These are phyloP conservation scores for Panicum hallii DNA, from an alignment of 202 grass and related monocot species.

Conservation along the genomic window DNA sequence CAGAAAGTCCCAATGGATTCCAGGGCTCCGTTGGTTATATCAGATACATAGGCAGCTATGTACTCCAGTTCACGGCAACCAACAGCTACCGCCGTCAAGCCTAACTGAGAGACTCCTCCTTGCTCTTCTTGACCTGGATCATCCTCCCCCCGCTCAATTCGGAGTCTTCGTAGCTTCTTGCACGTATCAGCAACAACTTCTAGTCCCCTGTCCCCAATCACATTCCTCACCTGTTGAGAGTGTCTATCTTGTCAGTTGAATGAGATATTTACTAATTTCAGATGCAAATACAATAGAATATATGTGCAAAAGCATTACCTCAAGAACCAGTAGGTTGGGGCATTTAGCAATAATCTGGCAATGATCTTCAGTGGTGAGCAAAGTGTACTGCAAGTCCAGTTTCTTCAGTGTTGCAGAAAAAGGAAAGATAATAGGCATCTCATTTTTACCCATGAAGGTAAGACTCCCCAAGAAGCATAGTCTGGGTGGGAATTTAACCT, in stretches of 20 bases:
- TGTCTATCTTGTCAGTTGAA: slow-evolving; percentile 35
- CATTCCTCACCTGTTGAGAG: slow-evolving; percentile 68
- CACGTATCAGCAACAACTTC: slow-evolving; percentile 71
- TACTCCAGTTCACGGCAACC: slow-evolving; percentile 81
- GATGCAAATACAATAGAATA: not conserved
- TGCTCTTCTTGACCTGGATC: slow-evolving; percentile 85
- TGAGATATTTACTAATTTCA: slow-evolving; percentile 12
- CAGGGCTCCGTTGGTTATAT: slow-evolving; percentile 80
- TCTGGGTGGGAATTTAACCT: slow-evolving; percentile 63
- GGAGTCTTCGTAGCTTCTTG: slow-evolving; percentile 78
- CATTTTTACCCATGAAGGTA: slow-evolving; percentile 68
- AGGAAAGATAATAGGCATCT: slow-evolving; percentile 67
- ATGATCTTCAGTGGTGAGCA: slow-evolving; percentile 76
- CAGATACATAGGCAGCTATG: slow-evolving; percentile 86
- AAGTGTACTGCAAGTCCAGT: slow-evolving; percentile 81
- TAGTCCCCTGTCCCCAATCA: slow-evolving; percentile 84
- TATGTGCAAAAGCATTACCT: slow-evolving; percentile 54
- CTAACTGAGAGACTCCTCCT: slow-evolving; percentile 73
- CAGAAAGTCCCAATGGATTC: slow-evolving; percentile 77
- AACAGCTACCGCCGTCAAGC: slow-evolving; percentile 65
- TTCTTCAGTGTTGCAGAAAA: slow-evolving; percentile 66
- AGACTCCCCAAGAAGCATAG: slow-evolving; percentile 62
- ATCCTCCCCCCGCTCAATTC: slow-evolving; percentile 87
- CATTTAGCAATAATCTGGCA: slow-evolving; percentile 76
- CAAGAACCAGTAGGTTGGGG: slow-evolving; percentile 70